phyloP scores from a whole-genome alignment of 176 grass and related monocot genomes.

The Tuctoria greenei region DNA sequence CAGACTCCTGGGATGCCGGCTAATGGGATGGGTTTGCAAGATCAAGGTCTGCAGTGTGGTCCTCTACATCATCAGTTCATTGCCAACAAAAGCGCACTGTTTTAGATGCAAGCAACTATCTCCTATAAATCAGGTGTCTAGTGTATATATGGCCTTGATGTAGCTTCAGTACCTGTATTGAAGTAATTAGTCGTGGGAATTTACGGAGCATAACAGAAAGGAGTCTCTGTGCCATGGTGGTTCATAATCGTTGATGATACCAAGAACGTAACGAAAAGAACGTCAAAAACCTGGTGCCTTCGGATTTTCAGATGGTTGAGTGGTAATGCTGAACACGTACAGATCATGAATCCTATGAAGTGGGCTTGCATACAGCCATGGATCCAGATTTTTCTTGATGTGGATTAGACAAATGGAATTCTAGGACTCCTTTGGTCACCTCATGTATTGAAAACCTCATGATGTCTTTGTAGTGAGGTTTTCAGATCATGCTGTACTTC shows the following conservation, averaged over 20 bases:
- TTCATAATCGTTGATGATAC: conserved; percentile 39
- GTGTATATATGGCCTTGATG: conserved; percentile 43
- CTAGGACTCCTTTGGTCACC: conserved; percentile 23
- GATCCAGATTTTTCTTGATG: conserved; percentile 26
- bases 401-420: conserved; percentile 27
- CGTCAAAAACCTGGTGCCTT: conserved; percentile 39
- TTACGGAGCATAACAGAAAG: conserved; percentile 35
- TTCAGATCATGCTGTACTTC: conserved; percentile 26
- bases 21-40: conserved; percentile 46
- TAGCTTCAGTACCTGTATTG: conserved; percentile 49
- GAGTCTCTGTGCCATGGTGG: conserved; percentile 31
- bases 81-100: conserved; percentile 31
- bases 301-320: conserved; percentile 36
- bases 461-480: conserved; percentile 22
- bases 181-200: conserved; percentile 49
- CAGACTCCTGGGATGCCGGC: conserved; percentile 16
- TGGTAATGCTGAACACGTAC: conserved; percentile 32
- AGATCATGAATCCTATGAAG: conserved; percentile 39
- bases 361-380: conserved; percentile 43
- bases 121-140: conserved; percentile 37
- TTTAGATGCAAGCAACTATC: conserved; percentile 26
- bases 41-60: conserved; percentile 52
- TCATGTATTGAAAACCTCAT: conserved; percentile 30
- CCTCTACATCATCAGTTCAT: conserved; percentile 43
- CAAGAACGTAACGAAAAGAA: conserved; percentile 40